A percentile compares a stretch with the other conserved stretches of the same genome.
phyloP scores from a whole-genome alignment of 2,329 filamentous ascomycete species.

The Graphilbum fragrans region DNA sequence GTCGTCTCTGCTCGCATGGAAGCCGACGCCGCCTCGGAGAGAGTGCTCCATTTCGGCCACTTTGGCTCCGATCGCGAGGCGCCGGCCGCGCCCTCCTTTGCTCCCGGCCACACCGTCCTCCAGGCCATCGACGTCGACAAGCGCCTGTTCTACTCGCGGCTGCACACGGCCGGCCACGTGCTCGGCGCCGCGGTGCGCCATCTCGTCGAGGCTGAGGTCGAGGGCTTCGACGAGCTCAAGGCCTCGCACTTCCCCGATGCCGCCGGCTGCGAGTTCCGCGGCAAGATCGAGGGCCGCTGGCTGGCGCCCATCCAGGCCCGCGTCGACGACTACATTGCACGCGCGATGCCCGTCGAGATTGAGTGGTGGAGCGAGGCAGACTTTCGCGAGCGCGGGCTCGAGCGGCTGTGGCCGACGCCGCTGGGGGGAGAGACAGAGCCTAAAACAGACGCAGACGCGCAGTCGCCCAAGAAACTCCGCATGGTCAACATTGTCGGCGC shows the following conservation, averaged over 20 bases:
- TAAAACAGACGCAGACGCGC: conserved; percentile 13
- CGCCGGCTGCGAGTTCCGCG: conserved; percentile 56
- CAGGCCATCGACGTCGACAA: conserved; percentile 50
- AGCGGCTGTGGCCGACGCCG: conserved; percentile 42
- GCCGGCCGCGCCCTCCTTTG: conserved; percentile 18
- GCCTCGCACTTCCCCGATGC: conserved; percentile 59
- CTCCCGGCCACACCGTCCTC: conserved; percentile 28
- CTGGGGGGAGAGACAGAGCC: conserved; percentile 10
- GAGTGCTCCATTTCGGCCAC: conserved; percentile 54
- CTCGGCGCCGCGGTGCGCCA: conserved; percentile 55
- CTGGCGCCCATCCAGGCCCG: conserved; percentile 49
- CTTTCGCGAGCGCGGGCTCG: conserved; percentile 39
- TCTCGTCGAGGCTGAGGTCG: conserved; percentile 38
- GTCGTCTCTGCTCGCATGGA: conserved; percentile 47
- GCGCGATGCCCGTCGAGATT: conserved; percentile 46
- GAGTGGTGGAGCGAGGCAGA: conserved; percentile 57
- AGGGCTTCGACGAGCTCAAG: conserved; percentile 52
- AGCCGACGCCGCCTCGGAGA: conserved; percentile 29
- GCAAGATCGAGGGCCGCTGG: conserved; percentile 51
- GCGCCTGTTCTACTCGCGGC: conserved; percentile 50
- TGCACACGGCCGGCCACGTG: conserved; percentile 65
- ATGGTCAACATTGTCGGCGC: conserved; percentile 58
- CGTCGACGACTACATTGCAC: conserved; percentile 44
- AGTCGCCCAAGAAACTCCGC: conserved; percentile 39
- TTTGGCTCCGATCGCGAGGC: conserved; percentile 23